Conservation (phyloP, 2,329 filamentous ascomycete genomes). For the Cryphonectria parasitica region DNA sequence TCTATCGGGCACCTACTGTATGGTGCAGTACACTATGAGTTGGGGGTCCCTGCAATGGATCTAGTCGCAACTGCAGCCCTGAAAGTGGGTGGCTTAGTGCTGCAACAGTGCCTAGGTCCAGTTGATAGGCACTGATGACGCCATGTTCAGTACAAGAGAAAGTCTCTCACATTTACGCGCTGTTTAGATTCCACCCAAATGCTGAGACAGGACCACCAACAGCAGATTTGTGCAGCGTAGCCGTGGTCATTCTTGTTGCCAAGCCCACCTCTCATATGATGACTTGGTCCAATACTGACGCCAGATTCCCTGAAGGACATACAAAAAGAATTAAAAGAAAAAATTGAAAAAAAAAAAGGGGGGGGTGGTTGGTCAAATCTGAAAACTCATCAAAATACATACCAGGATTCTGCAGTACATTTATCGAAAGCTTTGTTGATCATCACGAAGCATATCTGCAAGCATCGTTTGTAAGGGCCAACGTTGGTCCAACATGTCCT, state of each 20-base stretch:
- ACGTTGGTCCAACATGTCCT: not conserved
- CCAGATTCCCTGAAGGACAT: too few relatives aligned
- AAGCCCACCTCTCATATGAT: constrained; percentile 9
- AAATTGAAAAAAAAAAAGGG: too few relatives aligned
- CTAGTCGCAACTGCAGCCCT: constrained; percentile 2
- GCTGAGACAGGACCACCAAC: not conserved
- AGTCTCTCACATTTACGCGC: not conserved
- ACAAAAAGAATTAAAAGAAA: too few relatives aligned
- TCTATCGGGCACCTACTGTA: not conserved
- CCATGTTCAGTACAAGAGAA: constrained; percentile 16
- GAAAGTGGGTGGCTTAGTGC: constrained; percentile 9
- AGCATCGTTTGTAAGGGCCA: constrained; percentile 68
- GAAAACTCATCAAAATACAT: constrained; percentile 37
- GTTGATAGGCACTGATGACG: constrained; percentile 13
- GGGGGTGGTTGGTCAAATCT: too few relatives aligned
- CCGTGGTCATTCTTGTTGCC: constrained; percentile 1
- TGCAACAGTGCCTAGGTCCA: not conserved
- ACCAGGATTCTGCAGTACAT: constrained; percentile 46
- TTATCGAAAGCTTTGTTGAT: too few relatives aligned
- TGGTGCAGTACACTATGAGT: not conserved
- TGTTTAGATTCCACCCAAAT: too few relatives aligned
- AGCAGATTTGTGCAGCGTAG: not conserved
- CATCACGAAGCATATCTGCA: constrained; percentile 42
- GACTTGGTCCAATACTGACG: not conserved
- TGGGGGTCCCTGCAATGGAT: not conserved